A percentile compares a stretch with the other conserved stretches of the same genome.
phyloP scores from a whole-genome alignment of 768 basidiomycete genomes.

The Naganishia friedmannii region DNA sequence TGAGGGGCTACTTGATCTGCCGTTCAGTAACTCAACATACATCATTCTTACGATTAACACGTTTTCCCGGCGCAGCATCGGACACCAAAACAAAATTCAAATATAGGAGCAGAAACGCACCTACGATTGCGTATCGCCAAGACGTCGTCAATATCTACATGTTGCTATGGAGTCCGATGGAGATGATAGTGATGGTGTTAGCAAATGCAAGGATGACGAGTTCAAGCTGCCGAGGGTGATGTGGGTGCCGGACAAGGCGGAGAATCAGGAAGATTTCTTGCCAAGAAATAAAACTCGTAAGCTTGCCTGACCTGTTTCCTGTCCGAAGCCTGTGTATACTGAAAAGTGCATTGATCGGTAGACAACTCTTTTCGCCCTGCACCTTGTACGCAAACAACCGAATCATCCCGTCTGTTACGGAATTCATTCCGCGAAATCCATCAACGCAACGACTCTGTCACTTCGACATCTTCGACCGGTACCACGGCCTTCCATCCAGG shows the following conservation, averaged over 20 bases:
- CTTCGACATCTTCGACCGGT: background rate
- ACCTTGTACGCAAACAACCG: constrained; percentile 17
- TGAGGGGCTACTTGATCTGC: background rate
- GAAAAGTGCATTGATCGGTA: background rate
- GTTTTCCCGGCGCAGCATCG: background rate
- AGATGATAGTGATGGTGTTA: background rate
- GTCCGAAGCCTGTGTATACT: background rate
- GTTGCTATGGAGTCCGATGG: constrained; percentile 14
- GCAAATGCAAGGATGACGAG: background rate
- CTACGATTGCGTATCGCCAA: background rate
- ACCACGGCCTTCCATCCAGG: background rate
- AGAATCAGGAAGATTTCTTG: constrained; percentile 15
- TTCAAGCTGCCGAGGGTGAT: constrained; percentile 21
- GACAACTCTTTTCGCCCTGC: background rate
- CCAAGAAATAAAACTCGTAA: background rate
- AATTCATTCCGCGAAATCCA: background rate
- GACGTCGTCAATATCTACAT: background rate
- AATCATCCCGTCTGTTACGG: constrained; percentile 13
- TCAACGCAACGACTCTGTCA: background rate
- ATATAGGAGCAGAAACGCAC: background rate
- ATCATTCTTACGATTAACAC: background rate
- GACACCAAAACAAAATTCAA: background rate
- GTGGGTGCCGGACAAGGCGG: constrained; percentile 16
- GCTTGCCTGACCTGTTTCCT: background rate
- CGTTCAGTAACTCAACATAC: background rate